phyloP scores from a whole-genome alignment of 1,284 basidiomycete species.

The Cutaneotrichosporon sp. region DNA sequence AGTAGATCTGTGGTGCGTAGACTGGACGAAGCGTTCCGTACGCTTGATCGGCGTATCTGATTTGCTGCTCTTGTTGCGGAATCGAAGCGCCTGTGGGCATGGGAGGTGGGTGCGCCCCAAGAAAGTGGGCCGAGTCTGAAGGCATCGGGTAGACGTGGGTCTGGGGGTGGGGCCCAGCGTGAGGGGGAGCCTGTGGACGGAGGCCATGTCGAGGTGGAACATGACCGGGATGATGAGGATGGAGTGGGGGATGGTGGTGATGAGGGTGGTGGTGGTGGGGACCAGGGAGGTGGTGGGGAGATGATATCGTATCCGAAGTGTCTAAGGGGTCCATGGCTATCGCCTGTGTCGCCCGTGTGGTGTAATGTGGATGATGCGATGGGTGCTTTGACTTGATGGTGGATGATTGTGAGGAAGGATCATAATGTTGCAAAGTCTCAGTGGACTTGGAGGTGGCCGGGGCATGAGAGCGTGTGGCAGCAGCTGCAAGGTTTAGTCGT shows the following conservation, averaged over 20 bases:
- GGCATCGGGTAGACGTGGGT: conserved; percentile 3
- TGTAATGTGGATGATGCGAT: neutral
- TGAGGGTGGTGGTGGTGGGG: conserved; percentile 12
- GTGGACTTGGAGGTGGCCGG: neutral
- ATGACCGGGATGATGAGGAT: conserved; percentile 5
- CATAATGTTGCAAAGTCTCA: neutral
- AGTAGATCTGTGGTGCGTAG: conserved; percentile 25
- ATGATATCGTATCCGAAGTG: neutral
- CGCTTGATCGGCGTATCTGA: conserved; percentile 19
- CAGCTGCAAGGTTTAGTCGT: conserved; percentile 3
- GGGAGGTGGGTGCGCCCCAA: conserved; percentile 12
- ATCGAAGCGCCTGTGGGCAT: conserved; percentile 1
- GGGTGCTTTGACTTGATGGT: neutral
- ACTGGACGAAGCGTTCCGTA: conserved; percentile 16
- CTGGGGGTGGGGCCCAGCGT: neutral
- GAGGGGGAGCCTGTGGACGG: conserved; percentile 3
- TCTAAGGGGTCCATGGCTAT: conserved; percentile 3
- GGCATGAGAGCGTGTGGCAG: neutral
- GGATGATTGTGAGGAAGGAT: conserved; percentile 2
- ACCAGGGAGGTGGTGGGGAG: conserved; percentile 1
- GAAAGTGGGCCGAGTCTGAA: conserved; percentile 20
- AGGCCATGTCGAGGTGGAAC: conserved; percentile 11
- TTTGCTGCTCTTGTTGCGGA: conserved; percentile 14
- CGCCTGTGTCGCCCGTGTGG: neutral
- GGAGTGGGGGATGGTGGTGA: conserved; percentile 2